Percentiles rank a stretch among this genome's conserved stretches.
Conservation (phyloP, 345 rosid species). For the Lagerstroemia speciosa region DNA sequence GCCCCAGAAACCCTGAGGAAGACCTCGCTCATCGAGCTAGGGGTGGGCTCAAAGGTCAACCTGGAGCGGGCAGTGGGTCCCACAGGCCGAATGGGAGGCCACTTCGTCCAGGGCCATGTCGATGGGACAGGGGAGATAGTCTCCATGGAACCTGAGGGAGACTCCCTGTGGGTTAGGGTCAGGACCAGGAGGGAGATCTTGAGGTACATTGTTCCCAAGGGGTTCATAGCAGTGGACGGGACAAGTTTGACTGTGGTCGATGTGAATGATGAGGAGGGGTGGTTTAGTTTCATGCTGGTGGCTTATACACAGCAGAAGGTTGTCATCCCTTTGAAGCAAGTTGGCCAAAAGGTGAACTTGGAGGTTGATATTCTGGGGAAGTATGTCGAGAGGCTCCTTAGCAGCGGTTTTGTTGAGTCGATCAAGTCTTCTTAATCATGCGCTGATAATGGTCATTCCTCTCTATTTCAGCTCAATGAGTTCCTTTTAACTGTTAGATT, state of each 20-base stretch:
- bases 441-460: constrained; percentile 4
- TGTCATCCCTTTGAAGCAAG: constrained; percentile 60
- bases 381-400: constrained; percentile 84
- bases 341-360: constrained; percentile 79
- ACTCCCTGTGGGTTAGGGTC: constrained; percentile 84
- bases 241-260: constrained; percentile 89
- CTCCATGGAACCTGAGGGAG: constrained; percentile 48
- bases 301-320: constrained; percentile 74
- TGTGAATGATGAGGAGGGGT: constrained; percentile 64
- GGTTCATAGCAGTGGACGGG: constrained; percentile 83
- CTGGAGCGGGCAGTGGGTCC: constrained; percentile 85
- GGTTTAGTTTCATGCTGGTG: constrained; percentile 80
- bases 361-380: constrained; percentile 94
- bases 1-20: constrained; percentile 77
- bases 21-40: constrained; percentile 59
- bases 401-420: constrained; percentile 44
- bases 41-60: constrained; percentile 63
- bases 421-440: constrained; percentile 16
- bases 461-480: background rate
- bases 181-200: constrained; percentile 39
- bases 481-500: background rate
- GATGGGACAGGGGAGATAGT: constrained; percentile 86
- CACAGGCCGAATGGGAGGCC: constrained; percentile 79
- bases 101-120: constrained; percentile 92
- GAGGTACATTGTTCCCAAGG: constrained; percentile 74